Conservation (phyloP, 163 green algal genomes). For the Volvox carteri region DNA sequence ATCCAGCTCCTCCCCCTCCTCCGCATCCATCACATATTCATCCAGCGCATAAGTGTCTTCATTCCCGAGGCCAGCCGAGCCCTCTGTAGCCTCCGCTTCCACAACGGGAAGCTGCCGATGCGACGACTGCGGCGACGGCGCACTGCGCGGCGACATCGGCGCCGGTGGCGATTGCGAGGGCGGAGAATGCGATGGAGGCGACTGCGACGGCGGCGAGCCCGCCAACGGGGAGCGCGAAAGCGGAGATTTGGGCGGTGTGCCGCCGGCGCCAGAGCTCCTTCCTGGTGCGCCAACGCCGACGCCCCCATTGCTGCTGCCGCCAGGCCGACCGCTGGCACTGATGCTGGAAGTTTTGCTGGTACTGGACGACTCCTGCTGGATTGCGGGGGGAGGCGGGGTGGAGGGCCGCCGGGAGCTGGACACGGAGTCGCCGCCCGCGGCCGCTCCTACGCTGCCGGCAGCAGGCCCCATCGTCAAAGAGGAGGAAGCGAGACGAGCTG, state of each 20-base stretch:
- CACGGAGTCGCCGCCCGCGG: background rate
- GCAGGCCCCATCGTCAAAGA: background rate
- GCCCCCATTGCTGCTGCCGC: background rate
- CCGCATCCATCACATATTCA: constrained; percentile 11
- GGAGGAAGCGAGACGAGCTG: too few species aligned
- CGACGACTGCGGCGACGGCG: background rate
- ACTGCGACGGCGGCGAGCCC: background rate
- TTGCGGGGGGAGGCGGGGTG: background rate
- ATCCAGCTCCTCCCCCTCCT: background rate
- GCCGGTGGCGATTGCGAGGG: background rate
- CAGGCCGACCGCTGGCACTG: background rate
- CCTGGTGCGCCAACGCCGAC: background rate
- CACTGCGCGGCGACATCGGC: background rate
- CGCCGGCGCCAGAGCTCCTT: background rate
- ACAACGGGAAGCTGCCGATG: background rate
- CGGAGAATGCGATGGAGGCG: background rate
- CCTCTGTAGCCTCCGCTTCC: background rate
- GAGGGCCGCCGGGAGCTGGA: constrained; percentile 28
- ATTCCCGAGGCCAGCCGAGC: background rate
- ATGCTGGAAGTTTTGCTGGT: background rate
- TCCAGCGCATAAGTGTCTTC: constrained; percentile 16
- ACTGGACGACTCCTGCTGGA: constrained; percentile 7
- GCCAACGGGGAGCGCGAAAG: background rate
- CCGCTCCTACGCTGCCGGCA: background rate
- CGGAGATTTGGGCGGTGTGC: constrained; percentile 7